Evolutionary conservation across 176 grass and related monocot genomes (phyloP).

Genomic region (Neostapfia colusana): DNA sequence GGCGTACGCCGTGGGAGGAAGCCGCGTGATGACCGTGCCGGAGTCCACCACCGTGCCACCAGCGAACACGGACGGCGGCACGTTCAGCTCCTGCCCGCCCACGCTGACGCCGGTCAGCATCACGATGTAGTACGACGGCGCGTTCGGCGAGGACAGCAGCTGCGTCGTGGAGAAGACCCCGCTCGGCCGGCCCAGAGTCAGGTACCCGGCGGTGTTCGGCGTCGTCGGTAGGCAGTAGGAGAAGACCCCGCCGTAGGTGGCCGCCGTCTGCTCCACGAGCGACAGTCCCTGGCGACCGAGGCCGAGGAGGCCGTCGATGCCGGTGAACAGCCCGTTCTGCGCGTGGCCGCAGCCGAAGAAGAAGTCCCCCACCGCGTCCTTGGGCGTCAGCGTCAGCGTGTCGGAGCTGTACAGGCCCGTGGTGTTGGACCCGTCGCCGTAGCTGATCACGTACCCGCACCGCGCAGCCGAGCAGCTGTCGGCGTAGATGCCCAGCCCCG

Average conservation of each 20-base stretch:
- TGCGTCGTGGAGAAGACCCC: constrained; percentile 52
- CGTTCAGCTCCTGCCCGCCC: constrained; percentile 45
- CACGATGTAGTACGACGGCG: constrained; percentile 70
- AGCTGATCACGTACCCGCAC: constrained; percentile 69
- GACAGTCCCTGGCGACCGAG: constrained; percentile 57
- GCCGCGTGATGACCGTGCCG: constrained; percentile 78
- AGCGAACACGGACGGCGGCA: constrained; percentile 50
- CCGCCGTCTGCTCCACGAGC: constrained; percentile 56
- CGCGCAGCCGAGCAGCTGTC: constrained; percentile 33
- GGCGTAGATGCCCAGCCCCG: constrained; percentile 34
- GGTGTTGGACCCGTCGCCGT: constrained; percentile 78
- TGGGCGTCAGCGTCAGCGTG: constrained; percentile 50
- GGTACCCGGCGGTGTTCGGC: constrained; percentile 52
- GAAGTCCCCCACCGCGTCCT: constrained; percentile 34
- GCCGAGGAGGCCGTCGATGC: constrained; percentile 67
- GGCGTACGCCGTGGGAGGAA: constrained; percentile 69
- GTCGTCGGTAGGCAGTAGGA: constrained; percentile 82
- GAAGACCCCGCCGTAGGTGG: constrained; percentile 64
- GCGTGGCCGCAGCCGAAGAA: constrained; percentile 70
- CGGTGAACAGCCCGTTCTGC: constrained; percentile 55
- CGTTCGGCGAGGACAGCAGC: constrained; percentile 43
- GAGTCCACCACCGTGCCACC: constrained; percentile 76
- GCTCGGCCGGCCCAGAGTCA: constrained; percentile 51
- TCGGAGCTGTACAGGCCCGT: constrained; percentile 70
- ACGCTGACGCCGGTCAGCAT: constrained; percentile 65